These are phyloP conservation scores for Bryoerythrophyllum caledonicum DNA, from an alignment of 225 moss, liverwort and hornwort species.

Conservation along the genomic window DNA sequence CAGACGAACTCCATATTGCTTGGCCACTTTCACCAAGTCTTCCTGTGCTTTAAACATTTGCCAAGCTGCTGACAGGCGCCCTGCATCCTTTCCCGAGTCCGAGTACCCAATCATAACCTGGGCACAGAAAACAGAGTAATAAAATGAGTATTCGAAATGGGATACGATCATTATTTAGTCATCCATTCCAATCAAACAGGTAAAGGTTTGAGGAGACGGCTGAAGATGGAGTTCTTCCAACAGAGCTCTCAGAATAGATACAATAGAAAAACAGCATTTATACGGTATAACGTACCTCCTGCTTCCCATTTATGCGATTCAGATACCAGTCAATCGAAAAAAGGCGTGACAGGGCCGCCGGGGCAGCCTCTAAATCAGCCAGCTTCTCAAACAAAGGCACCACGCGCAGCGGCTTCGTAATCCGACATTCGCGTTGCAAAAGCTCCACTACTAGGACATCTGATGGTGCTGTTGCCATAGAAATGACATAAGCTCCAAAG, in stretches of 20 bases:
- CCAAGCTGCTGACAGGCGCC: too few species aligned
- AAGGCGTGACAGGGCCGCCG: slow-evolving; percentile 80
- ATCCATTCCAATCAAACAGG: slow-evolving; percentile 41
- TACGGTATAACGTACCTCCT: slow-evolving; percentile 55
- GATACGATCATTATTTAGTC: too few species aligned
- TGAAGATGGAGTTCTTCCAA: not conserved
- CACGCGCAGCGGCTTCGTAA: slow-evolving; percentile 78
- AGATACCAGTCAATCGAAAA: slow-evolving; percentile 95
- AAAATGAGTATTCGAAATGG: too few species aligned
- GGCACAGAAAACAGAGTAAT: too few species aligned
- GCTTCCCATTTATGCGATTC: slow-evolving; percentile 90
- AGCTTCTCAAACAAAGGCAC: slow-evolving; percentile 93
- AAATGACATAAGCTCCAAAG: slow-evolving; percentile 95
- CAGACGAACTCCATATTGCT: too few species aligned
- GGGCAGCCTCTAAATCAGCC: slow-evolving; percentile 86
- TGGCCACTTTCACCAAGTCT: too few species aligned
- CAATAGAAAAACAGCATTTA: not conserved
- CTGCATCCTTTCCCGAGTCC: too few species aligned
- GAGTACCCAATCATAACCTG: too few species aligned
- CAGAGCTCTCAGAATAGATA: slow-evolving; percentile 2
- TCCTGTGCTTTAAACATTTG: too few species aligned
- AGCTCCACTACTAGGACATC: slow-evolving; percentile 93
- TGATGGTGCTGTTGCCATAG: slow-evolving; percentile 92
- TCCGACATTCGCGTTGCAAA: slow-evolving; percentile 84
- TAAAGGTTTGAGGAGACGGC: too few species aligned